Evolutionary conservation across 2,329 filamentous ascomycete species (phyloP).

Genomic region (Torrubiellomyces zombiae): DNA sequence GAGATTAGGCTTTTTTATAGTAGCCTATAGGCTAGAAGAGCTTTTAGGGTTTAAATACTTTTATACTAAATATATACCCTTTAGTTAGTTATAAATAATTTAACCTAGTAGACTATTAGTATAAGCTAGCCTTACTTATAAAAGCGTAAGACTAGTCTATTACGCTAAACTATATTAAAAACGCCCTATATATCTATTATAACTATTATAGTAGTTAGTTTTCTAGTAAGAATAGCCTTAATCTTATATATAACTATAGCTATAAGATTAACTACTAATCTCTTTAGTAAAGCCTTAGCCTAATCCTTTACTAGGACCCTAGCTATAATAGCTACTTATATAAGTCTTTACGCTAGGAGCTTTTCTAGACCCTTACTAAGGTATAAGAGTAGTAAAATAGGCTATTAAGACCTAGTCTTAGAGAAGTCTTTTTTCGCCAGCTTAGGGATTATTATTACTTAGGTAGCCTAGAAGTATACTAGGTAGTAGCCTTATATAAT

Average conservation of each 20-base stretch:
- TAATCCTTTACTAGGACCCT: slow-evolving; percentile 7
- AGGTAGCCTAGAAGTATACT: background rate
- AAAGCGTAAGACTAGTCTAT: slow-evolving; percentile 6
- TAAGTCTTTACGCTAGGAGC: slow-evolving; percentile 8
- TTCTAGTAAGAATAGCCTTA: slow-evolving; percentile 5
- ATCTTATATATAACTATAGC: slow-evolving; percentile 7
- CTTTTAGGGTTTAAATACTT: too few species aligned
- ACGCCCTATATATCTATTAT: slow-evolving; percentile 7
- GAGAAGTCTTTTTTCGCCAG: slow-evolving; percentile 7
- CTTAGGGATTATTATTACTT: slow-evolving; percentile 11
- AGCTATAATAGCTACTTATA: slow-evolving; percentile 7
- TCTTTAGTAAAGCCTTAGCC: slow-evolving; percentile 9
- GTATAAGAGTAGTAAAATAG: slow-evolving; percentile 11
- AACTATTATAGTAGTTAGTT: slow-evolving; percentile 5
- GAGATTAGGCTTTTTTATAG: too few species aligned
- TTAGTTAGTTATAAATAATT: too few species aligned
- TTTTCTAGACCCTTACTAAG: slow-evolving; percentile 13
- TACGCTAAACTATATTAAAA: slow-evolving; percentile 7
- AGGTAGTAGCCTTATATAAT: too few species aligned
- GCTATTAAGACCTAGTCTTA: slow-evolving; percentile 7
- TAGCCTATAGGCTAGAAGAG: too few species aligned
- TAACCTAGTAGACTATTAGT: too few species aligned
- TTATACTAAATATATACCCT: too few species aligned
- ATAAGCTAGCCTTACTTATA: slow-evolving; percentile 7
- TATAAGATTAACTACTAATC: slow-evolving; percentile 7